Evolutionary conservation across 192 early-diverging fungal genomes (phyloP), one percentile per base, ranked within the genome.

Genomic region (Kickxella alabastrina): DNA sequence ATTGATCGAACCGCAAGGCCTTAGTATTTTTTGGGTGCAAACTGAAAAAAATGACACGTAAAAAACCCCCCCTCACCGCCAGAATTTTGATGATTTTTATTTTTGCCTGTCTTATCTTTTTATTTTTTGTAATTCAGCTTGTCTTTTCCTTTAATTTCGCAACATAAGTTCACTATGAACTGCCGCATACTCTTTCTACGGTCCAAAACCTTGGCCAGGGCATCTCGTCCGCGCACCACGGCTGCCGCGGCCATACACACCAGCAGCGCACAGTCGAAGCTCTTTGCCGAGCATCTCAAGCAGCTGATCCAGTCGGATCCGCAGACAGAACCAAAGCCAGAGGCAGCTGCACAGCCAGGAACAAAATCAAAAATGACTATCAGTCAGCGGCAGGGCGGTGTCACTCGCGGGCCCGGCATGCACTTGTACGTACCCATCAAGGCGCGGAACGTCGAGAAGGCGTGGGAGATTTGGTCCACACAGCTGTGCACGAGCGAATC

Each of bases 381-480:
- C 4, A 32, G 22, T 13, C 22, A 35, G 37, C 44, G 55, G 22
- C 31, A 45, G 13, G 72, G 65, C 23, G 60, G 56, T 2, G 44
- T 59, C 44, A 55, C 40, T 1, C 24, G 17, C 7, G 56, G 59
- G 10, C 63, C 37, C 1, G 56, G 56, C 12, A 68, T 75, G 72
- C 72, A 52, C 32, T 17, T 68, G 21, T 51, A 38, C 19, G 45
- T 68, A 21, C 72, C 65, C 0, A 23, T 75, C 10, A 52, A 52
- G 10, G 72, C 60, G 2, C 54, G 59, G 10, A 68, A 75, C 52
- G 49, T 46, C 3, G 72, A 75, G 32, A 55, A 57, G 57, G 72
- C 72, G 6, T 75, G 72, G 72, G 52, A 53, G 45, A 59, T 68
- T 43, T 75, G 72, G 65, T 52, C 60, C 9, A 14, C 35, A 2